Percentiles rank a stretch among this genome's conserved stretches.
Evolutionary conservation across 495 filamentous ascomycete species (phyloP).

Genomic region (Aspergillus kassunensis): DNA sequence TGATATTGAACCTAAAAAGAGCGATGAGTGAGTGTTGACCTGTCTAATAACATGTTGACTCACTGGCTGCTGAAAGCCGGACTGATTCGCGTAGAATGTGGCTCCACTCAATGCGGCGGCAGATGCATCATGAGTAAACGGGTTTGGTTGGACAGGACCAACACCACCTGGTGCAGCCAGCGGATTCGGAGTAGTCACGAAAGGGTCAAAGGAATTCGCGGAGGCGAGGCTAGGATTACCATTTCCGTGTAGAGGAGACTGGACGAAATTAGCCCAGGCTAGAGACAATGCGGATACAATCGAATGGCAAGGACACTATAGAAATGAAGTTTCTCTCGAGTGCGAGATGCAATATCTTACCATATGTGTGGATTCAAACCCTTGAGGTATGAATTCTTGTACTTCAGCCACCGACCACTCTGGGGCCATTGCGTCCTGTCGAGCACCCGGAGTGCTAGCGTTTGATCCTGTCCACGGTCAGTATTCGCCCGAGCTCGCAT

Average conservation of each 20-base stretch:
- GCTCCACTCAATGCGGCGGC: conserved; percentile 47
- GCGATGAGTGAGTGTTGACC: neutral
- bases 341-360: conserved; percentile 45
- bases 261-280: neutral
- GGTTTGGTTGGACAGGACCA: conserved; percentile 53
- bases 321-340: no score
- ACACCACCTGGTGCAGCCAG: conserved; percentile 48
- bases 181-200: conserved; percentile 51
- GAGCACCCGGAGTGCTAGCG: conserved; percentile 47
- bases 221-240: conserved; percentile 32
- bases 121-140: conserved; percentile 59
- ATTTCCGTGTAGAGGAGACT: conserved; percentile 42
- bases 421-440: conserved; percentile 42
- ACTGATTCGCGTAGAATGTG: conserved; percentile 52
- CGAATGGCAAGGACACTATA: neutral
- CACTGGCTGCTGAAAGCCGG: conserved; percentile 65
- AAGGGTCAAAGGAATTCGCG: conserved; percentile 53
- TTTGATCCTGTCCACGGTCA: conserved; percentile 40
- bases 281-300: neutral
- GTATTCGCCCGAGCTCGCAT: conserved; percentile 7
- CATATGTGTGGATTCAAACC: conserved; percentile 59
- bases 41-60: conserved; percentile 17
- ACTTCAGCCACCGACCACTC: conserved; percentile 61
- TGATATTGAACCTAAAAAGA: conserved; percentile 72
- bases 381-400: conserved; percentile 76